Conservation (phyloP, 2,329 filamentous ascomycete genomes). For the Phialemonium atrogriseum region DNA sequence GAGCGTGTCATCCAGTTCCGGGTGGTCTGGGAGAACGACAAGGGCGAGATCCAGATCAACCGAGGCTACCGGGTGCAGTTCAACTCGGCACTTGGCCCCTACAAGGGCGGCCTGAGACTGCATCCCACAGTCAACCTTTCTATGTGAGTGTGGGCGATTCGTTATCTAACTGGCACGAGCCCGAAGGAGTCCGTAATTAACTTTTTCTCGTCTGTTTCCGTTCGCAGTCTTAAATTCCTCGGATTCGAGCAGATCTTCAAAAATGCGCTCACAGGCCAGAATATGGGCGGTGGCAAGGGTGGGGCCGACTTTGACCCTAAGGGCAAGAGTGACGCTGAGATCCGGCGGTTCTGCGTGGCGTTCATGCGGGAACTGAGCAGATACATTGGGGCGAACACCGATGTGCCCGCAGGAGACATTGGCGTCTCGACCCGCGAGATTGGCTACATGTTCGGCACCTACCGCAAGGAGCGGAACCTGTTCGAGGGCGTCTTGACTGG, state of each 20-base stretch:
- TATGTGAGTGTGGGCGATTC: constrained; percentile 32
- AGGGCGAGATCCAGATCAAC: constrained; percentile 83
- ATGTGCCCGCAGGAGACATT: constrained; percentile 95
- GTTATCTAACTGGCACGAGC: not conserved
- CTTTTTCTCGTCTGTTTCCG: too few species aligned
- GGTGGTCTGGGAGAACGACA: constrained; percentile 94
- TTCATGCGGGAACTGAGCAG: constrained; percentile 96
- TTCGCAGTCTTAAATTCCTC: constrained; percentile 86
- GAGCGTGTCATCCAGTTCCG: constrained; percentile 97
- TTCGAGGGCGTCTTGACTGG: constrained; percentile 96
- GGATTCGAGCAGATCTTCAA: constrained; percentile 99
- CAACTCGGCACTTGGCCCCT: constrained; percentile 94
- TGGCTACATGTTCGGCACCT: constrained; percentile 89
- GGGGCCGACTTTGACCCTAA: constrained; percentile 98
- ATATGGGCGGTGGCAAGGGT: constrained; percentile 97
- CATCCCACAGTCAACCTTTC: constrained; percentile 80
- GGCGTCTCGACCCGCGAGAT: constrained; percentile 89
- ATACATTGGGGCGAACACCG: constrained; percentile 93
- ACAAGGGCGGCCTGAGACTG: constrained; percentile 95
- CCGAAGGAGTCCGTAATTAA: not conserved
- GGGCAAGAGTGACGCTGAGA: constrained; percentile 95
- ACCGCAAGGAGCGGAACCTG: constrained; percentile 78
- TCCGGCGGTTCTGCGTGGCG: constrained; percentile 89
- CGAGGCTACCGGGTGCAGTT: constrained; percentile 95
- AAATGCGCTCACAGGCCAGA: constrained; percentile 93